These are phyloP conservation scores for Globisporangium ultimum DNA, from an alignment of 352 stramenopile species.

Conservation along the genomic window DNA sequence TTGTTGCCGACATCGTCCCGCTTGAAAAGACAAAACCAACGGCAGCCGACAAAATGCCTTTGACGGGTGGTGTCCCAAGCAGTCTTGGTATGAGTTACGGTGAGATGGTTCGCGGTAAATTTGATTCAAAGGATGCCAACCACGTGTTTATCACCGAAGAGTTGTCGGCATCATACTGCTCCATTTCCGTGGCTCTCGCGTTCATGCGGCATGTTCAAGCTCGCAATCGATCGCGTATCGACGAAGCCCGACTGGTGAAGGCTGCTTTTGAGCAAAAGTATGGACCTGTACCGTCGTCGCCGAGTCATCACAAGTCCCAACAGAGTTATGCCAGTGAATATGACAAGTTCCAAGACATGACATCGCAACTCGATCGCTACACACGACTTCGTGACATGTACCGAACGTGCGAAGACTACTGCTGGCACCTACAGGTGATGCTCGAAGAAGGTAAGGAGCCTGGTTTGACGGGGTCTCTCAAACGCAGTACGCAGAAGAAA, in stretches of 20 bases:
- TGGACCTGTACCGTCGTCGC: conserved; percentile 25
- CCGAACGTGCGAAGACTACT: conserved; percentile 65
- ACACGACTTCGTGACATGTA: conserved; percentile 61
- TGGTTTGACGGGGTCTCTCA: conserved; percentile 78
- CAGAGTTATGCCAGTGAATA: conserved; percentile 14
- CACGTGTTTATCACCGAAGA: conserved; percentile 84
- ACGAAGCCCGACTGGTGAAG: conserved; percentile 48
- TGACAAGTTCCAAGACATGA: conserved; percentile 44
- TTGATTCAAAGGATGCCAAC: conserved; percentile 44
- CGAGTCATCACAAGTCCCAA: conserved; percentile 16
- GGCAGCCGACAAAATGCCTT: conserved; percentile 24
- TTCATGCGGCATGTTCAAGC: conserved; percentile 73
- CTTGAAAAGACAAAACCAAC: conserved; percentile 44
- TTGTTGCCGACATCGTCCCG: conserved; percentile 64
- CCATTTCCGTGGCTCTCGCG: conserved; percentile 76
- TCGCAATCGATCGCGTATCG: conserved; percentile 61
- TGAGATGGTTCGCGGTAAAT: conserved; percentile 56
- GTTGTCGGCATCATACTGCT: conserved; percentile 75
- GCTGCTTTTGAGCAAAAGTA: conserved; percentile 61
- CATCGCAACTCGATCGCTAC: conserved; percentile 59
- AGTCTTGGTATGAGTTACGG: conserved; percentile 43
- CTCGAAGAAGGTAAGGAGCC: conserved; percentile 77
- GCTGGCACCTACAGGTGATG: conserved; percentile 55
- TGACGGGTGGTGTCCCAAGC: conserved; percentile 8
- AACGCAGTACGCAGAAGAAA: conserved; percentile 86